Evolutionary conservation across 2,329 filamentous ascomycete species (phyloP).

Genomic region (Colletotrichum sp.): DNA sequence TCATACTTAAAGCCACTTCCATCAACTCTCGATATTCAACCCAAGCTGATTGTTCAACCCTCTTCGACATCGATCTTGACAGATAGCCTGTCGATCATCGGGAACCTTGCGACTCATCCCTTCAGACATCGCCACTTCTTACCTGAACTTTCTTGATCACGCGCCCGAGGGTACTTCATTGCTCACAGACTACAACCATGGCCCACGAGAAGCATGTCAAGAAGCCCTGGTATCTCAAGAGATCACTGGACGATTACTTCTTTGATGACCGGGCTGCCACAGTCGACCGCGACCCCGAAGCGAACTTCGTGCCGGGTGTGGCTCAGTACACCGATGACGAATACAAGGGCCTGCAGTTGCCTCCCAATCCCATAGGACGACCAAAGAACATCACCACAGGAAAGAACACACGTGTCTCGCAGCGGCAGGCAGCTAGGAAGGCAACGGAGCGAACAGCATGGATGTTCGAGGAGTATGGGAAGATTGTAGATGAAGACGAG

Average conservation of each 20-base stretch:
- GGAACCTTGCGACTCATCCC: neutral
- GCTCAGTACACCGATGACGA: neutral
- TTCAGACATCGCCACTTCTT: neutral
- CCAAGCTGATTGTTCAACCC: neutral
- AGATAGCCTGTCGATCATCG: neutral
- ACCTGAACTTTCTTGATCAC: rapidly evolving
- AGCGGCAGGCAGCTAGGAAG: neutral
- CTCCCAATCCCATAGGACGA: neutral
- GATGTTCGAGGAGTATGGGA: neutral
- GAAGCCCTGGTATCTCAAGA: neutral
- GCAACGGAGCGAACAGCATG: neutral
- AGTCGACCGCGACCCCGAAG: neutral
- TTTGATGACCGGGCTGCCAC: neutral
- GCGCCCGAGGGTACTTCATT: neutral
- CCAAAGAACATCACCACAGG: neutral
- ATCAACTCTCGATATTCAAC: neutral
- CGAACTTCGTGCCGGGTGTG: neutral
- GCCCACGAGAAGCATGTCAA: neutral
- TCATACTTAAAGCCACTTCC: neutral
- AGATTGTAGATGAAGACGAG: neutral
- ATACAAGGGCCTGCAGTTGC: neutral
- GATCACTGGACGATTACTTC: neutral
- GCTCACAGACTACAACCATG: neutral
- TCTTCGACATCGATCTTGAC: neutral
- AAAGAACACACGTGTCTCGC: neutral